These are phyloP conservation scores for Acanthamoeba triangularis DNA, from an alignment of 208 protist species.

Conservation along the genomic window DNA sequence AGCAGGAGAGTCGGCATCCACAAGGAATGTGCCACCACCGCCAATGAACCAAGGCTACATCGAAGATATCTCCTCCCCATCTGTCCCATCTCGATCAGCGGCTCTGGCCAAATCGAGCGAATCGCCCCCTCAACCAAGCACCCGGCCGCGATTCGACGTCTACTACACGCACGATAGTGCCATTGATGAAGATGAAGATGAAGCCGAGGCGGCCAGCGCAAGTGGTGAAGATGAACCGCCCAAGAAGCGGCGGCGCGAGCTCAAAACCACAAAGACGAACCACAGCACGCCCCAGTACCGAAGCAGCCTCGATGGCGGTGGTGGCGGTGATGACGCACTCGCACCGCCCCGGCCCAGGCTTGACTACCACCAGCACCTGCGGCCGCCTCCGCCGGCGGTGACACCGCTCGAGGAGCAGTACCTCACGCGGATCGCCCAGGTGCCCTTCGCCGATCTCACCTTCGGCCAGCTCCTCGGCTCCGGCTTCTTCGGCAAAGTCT, in stretches of 20 bases:
- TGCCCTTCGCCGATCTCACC: conserved; percentile 1
- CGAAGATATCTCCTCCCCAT: no score
- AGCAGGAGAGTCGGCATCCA: no score
- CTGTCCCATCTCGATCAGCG: no score
- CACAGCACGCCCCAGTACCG: neutral
- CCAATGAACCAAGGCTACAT: no score
- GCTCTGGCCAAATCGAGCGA: no score
- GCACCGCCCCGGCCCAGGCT: neutral
- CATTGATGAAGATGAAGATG: neutral
- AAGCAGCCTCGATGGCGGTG: neutral
- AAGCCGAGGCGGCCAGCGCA: neutral
- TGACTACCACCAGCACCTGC: neutral
- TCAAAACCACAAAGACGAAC: neutral
- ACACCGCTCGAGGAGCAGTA: conserved; percentile 29
- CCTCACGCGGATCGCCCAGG: conserved; percentile 3
- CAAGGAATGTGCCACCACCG: no score
- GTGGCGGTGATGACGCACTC: neutral
- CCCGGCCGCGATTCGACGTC: neutral
- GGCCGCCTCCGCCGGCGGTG: neutral
- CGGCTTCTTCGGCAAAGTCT: conserved; percentile 54
- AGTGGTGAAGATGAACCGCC: neutral
- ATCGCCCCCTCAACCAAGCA: neutral
- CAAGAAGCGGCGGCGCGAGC: neutral
- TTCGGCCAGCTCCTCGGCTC: conserved; percentile 5
- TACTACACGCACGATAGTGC: neutral